Conservation (phyloP, 2,329 filamentous ascomycete species). For the Xylaria sp. region DNA sequence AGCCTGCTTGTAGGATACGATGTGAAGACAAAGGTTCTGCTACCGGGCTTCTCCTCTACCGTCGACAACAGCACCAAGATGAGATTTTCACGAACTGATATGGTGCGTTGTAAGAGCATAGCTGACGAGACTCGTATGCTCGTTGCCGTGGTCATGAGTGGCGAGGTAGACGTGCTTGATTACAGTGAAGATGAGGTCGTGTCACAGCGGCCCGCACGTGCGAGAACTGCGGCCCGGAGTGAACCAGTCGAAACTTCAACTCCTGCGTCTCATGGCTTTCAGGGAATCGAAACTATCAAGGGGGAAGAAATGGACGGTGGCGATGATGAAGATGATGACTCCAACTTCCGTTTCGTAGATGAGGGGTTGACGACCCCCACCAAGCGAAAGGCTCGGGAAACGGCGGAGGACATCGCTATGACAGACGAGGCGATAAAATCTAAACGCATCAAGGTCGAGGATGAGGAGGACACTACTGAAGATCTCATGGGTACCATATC, state of each 20-base stretch:
- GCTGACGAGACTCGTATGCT: conserved; percentile 79
- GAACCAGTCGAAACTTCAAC: conserved; percentile 6
- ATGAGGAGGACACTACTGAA: conserved; percentile 26
- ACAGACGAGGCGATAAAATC: conserved; percentile 23
- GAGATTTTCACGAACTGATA: conserved; percentile 82
- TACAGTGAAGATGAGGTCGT: conserved; percentile 54
- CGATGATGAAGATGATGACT: conserved; percentile 10
- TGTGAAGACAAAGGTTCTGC: conserved; percentile 68
- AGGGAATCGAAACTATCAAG: conserved; percentile 32
- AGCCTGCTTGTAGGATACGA: conserved; percentile 77
- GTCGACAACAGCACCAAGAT: conserved; percentile 63
- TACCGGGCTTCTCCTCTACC: conserved; percentile 72
- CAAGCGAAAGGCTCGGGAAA: conserved; percentile 44
- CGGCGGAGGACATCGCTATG: conserved; percentile 32
- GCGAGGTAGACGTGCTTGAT: conserved; percentile 59
- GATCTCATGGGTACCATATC: conserved; percentile 30
- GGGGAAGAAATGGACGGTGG: conserved; percentile 32
- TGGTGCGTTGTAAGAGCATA: conserved; percentile 85
- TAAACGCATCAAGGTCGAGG: conserved; percentile 43
- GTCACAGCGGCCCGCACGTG: conserved; percentile 41
- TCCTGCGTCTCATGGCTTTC: not conserved
- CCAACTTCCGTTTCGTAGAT: conserved; percentile 33
- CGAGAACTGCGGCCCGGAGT: conserved; percentile 51
- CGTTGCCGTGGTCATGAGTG: conserved; percentile 75
- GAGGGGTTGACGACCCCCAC: conserved; percentile 10